Base-by-base conservation (phyloP, 1,139 yeast genomes). In the Hyphopichia burtonii region DNA sequence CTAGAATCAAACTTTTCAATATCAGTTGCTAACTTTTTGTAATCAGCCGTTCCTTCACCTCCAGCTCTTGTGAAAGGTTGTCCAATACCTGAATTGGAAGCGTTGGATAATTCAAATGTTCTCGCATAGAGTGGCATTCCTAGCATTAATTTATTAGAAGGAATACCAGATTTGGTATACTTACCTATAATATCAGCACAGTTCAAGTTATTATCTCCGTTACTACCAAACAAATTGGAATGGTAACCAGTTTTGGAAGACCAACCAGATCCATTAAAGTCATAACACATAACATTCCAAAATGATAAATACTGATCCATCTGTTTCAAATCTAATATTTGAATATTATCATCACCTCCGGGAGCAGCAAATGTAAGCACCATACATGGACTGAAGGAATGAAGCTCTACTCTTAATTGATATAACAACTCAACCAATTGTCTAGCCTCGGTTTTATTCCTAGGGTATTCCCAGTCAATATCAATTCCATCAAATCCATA, bases 101-200 rank as follows among this genome's bases (percentile, higher is more conserved):
- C 62, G n/a, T 68, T 54, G 0, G 75, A 75, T 1, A 61, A 62
- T 30, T 49, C 53, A 54, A 89, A 91, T 0, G 80, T 74, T 40
- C 96, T 71, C 0, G 96, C 98, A 60, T 90, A 93, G 20, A 82
- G 68, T 0, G 98, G 97, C 84, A 91, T 86, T 0, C 98, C 99
- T 41, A 93, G 54, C 1, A 85, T 70, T n/a, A 93, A 51, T 53
- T 86, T 86, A 1, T 53, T 39, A 0, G 82, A 52, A 0, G 65
- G 49, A 0, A 83, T 71, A 0, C 83, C 83, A 1, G 54, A 54
- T 0, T 46, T 36, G 0, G 63, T 42, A 59, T 80, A 85, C 38
- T 59, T 61, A 1, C 59, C 47, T 0, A 90, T 67, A 0, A 85
- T 78, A 5, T 63, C 62, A 44, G 79, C 77, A 1, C 71, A 80